Evolutionary conservation across 306 rosid genomes (phyloP), one percentile per base, ranked within the genome.

Genomic region (Begonia masoniana): DNA sequence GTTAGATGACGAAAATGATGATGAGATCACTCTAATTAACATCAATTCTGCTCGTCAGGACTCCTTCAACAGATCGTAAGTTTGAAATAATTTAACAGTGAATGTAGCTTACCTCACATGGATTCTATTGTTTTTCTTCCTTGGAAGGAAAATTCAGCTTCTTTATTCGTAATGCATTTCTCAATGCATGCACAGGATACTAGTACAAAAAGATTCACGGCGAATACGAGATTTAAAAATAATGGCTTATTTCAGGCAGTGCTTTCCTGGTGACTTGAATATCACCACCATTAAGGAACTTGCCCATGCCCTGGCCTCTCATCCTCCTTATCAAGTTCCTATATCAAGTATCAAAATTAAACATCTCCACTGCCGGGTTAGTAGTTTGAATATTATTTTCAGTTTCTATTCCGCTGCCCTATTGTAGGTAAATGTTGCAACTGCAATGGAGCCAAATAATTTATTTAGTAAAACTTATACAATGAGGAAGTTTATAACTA

Each of bases 201-300:
- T 76, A 60, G 81, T 80, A 66, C 78, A 57, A 55, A 91, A 77
- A 79, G 88, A 91, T 69, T 80, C 97, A 14, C 62, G 59, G 57
- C 77, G 71, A 13, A 56, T 85, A 69, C 77, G 86, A 47, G 96
- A 91, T 75, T 49, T 75, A 47, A 69, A 88, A 46, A 69, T 91
- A 67, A 77, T 81, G 84, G 91, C 83, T 61, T 91, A 83, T 80
- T 91, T 91, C 71, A 83, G 81, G 62, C 96, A 78, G 76, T 85
- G 94, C 75, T 73, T 91, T 73, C 71, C 79, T 13, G 70, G 71
- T 42, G 71, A 75, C 70, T 35, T 55, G 55, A 68, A 75, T 75
- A 81, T 85, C 76, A 71, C 78, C 68, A 81, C 88, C 0, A 76
- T 85, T 66, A 91, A 83, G 68, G 85, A 83, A 62, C 94, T 85